Conservation (phyloP, 1,139 yeast genomes). For the Yamadazyma songkhlaensis region DNA sequence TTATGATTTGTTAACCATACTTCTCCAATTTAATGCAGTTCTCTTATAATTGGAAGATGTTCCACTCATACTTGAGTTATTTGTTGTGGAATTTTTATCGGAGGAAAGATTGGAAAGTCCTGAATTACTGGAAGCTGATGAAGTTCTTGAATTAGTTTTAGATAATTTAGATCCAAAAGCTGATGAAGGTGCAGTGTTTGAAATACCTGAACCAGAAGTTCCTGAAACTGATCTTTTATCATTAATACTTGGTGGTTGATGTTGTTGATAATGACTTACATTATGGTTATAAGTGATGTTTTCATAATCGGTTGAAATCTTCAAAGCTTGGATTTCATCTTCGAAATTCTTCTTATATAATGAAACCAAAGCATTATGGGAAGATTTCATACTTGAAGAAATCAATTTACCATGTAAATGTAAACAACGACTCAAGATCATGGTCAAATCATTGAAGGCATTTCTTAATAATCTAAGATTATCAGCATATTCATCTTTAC, state of each 20-base stretch:
- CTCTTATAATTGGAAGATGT: constrained; percentile 29
- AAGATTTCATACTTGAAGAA: constrained; percentile 52
- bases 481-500: constrained; percentile 40
- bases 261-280: constrained; percentile 16
- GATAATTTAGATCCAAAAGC: constrained; percentile 24
- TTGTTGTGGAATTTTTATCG: constrained; percentile 13
- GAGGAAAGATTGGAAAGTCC: constrained; percentile 25
- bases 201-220: constrained; percentile 16
- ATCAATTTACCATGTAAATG: constrained; percentile 66
- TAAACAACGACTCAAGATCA: constrained; percentile 64
- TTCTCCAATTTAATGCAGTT: constrained; percentile 50
- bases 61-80: constrained; percentile 10
- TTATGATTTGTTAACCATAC: constrained; percentile 10
- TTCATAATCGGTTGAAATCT: constrained; percentile 34
- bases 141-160: constrained; percentile 30
- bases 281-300: constrained; percentile 23
- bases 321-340: constrained; percentile 53
- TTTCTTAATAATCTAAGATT: constrained; percentile 51
- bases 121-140: constrained; percentile 28
- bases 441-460: constrained; percentile 70
- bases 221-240: constrained; percentile 16
- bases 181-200: constrained; percentile 26
- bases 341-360: constrained; percentile 67
- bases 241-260: constrained; percentile 11
- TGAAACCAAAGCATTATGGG: constrained; percentile 66